Conservation (phyloP, 371 early-diverging fungal genomes). For the Mucor mucedo region DNA sequence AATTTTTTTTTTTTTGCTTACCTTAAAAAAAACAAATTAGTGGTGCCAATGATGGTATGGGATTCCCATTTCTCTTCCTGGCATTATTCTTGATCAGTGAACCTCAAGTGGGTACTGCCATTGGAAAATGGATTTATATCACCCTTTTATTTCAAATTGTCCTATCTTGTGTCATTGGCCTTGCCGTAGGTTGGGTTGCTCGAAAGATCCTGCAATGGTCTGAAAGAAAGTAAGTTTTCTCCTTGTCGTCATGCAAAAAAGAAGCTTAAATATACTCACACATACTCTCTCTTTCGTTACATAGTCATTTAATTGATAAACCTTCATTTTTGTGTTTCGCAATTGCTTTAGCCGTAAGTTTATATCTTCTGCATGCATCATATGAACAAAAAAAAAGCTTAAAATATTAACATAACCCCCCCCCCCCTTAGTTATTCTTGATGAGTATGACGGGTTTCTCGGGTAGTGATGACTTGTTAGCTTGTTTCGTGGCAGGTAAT, state of each 20-base stretch:
- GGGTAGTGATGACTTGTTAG: constrained; percentile 88
- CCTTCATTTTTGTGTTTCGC: constrained; percentile 90
- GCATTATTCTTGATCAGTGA: constrained; percentile 74
- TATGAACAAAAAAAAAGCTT: neutral
- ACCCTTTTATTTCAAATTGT: constrained; percentile 82
- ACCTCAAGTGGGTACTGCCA: constrained; percentile 61
- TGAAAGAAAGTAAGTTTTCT: constrained; percentile 54
- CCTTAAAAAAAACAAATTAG: constrained; percentile 29
- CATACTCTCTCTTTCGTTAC: neutral
- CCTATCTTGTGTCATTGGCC: constrained; percentile 80
- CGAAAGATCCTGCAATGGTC: constrained; percentile 77
- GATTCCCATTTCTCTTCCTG: constrained; percentile 88
- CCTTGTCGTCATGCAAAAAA: neutral
- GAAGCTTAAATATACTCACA: neutral
- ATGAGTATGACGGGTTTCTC: constrained; percentile 83
- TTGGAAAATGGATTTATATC: constrained; percentile 80
- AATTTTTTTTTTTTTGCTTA: constrained; percentile 1
- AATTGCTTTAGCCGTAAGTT: constrained; percentile 83
- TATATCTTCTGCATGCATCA: constrained; percentile 6
- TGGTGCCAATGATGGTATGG: constrained; percentile 87
- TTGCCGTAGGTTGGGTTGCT: constrained; percentile 75
- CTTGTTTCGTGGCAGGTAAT: constrained; percentile 92
- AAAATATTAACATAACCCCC: neutral
- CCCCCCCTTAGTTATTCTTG: constrained; percentile 62
- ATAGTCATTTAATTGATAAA: constrained; percentile 83